phyloP scores from a whole-genome alignment of 129 eudicot genomes.

The Flaveria trinervia region DNA sequence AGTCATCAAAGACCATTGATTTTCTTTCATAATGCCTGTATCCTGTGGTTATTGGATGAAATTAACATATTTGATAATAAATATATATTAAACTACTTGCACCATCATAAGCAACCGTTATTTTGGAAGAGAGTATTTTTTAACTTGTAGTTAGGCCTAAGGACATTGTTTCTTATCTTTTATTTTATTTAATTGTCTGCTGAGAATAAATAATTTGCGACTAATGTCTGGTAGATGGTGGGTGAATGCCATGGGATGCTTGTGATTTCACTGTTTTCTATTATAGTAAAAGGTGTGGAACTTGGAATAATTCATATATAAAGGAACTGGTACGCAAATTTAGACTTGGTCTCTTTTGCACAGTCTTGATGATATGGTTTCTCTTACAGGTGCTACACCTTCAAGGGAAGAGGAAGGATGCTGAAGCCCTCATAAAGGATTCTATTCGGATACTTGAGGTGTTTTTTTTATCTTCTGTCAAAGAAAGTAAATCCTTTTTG shows the following conservation, averaged over 20 bases:
- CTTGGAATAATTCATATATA: neutral
- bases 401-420: constrained; percentile 66
- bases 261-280: constrained; percentile 13
- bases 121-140: neutral
- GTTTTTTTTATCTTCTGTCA: neutral
- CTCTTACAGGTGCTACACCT: constrained; percentile 66
- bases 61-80: neutral
- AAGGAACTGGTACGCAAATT: neutral
- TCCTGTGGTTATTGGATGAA: neutral
- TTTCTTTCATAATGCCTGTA: neutral
- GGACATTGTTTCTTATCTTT: neutral
- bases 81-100: neutral
- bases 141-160: neutral
- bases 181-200: neutral
- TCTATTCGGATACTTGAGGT: constrained; percentile 89
- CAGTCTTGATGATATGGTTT: constrained; percentile 4
- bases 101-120: neutral
- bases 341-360: neutral
- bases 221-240: neutral
- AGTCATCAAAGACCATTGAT: constrained; percentile 8
- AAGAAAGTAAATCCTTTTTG: neutral
- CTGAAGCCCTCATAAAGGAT: constrained; percentile 65
- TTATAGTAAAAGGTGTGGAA: neutral
- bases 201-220: neutral
- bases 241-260: constrained; percentile 11